These are phyloP conservation scores for Penicillium sp. DNA, from an alignment of 2,329 filamentous ascomycete species.

Conservation along the genomic window DNA sequence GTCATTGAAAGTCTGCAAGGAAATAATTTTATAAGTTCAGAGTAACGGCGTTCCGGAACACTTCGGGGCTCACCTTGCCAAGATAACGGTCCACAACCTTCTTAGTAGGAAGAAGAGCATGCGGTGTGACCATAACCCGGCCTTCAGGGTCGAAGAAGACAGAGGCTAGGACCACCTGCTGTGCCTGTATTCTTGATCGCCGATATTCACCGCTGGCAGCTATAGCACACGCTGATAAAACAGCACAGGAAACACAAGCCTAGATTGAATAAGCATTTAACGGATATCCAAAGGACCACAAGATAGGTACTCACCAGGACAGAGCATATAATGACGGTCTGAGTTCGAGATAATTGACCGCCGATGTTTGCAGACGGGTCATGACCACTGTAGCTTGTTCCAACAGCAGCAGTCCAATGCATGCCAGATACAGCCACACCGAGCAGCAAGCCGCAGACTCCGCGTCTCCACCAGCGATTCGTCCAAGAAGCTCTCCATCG, in stretches of 20 bases:
- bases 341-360: conserved; percentile 60
- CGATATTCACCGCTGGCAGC: conserved; percentile 59
- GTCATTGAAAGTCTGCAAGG: conserved; percentile 59
- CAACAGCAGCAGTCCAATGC: conserved; percentile 81
- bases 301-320: conserved; percentile 62
- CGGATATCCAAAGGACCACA: neutral
- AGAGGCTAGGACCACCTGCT: conserved; percentile 60
- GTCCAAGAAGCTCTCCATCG: conserved; percentile 77
- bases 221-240: conserved; percentile 62
- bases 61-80: conserved; percentile 57
- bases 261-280: conserved; percentile 35
- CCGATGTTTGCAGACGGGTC: conserved; percentile 46
- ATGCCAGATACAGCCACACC: conserved; percentile 80
- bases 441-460: conserved; percentile 68
- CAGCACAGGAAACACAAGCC: conserved; percentile 66
- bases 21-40: neutral
- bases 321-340: conserved; percentile 75
- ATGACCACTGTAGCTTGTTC: conserved; percentile 69
- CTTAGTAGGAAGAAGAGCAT: conserved; percentile 52
- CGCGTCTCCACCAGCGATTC: conserved; percentile 76
- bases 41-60: neutral
- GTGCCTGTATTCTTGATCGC: conserved; percentile 62
- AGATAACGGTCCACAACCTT: conserved; percentile 81
- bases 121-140: conserved; percentile 52
- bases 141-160: conserved; percentile 51